These are phyloP conservation scores for Rasamsonia emersonii DNA, from an alignment of 2,329 filamentous ascomycete genomes.

Conservation along the genomic window DNA sequence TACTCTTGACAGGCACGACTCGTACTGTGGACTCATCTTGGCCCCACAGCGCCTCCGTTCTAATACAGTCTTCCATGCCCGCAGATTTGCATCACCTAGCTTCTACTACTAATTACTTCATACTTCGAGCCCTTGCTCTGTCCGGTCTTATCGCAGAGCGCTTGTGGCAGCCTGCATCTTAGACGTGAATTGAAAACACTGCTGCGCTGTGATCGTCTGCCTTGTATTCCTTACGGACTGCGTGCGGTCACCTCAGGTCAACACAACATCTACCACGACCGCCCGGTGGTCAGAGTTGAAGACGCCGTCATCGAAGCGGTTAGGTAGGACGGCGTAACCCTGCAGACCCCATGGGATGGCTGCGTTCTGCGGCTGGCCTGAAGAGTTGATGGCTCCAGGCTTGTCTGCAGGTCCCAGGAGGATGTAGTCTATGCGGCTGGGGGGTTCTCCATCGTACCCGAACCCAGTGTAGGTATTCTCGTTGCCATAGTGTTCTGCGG, in stretches of 20 bases:
- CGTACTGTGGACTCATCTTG: too few species aligned
- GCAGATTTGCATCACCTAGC: too few species aligned
- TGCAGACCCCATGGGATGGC: slow-evolving; percentile 34
- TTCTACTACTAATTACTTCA: too few species aligned
- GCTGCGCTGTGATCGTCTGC: too few species aligned
- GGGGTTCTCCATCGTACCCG: slow-evolving; percentile 28
- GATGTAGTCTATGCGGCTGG: slow-evolving; percentile 45
- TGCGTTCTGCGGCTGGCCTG: slow-evolving; percentile 7
- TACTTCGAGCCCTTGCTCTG: too few species aligned
- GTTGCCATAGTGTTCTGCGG: slow-evolving; percentile 40
- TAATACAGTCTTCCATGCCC: too few species aligned
- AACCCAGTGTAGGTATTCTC: slow-evolving; percentile 49
- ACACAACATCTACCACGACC: slow-evolving; percentile 44
- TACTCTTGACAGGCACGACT: too few species aligned
- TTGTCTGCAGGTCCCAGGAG: slow-evolving; percentile 30
- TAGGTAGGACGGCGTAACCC: slow-evolving; percentile 45
- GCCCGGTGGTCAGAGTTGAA: slow-evolving; percentile 49
- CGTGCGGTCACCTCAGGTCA: slow-evolving; percentile 10
- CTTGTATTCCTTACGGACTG: neutral
- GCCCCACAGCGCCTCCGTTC: too few species aligned
- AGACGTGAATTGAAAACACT: too few species aligned
- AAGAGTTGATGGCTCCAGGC: slow-evolving; percentile 5
- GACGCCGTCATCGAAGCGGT: slow-evolving; percentile 47
- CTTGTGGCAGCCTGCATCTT: too few species aligned
- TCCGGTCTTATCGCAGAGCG: too few species aligned